Evolutionary conservation across 768 basidiomycete genomes (phyloP), one percentile per base, ranked within the genome.

Genomic region (Tulasnella sp.): DNA sequence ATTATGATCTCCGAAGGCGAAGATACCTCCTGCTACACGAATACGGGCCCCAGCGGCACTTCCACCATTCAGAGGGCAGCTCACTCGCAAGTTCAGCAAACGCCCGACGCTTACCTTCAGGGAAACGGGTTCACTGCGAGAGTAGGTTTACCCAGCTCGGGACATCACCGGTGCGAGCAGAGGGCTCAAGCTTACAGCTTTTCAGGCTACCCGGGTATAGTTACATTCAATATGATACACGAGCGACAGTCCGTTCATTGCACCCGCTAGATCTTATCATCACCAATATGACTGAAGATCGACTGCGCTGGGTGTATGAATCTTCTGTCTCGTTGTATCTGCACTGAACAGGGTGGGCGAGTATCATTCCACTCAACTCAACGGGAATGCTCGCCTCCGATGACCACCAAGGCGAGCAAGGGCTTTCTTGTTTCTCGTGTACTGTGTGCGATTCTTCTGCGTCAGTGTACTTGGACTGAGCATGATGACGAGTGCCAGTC

Each of bases 1-100:
- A 74, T 74, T 32, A 3, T 74, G n/a, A 26, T 74, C 26, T 46
- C n/a, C 44, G 42, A 44, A 26, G 73, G 51, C 44, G 73, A 74
- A 16, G 73, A 74, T 32, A 29, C n/a, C 44, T 29, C 61, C 29
- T 67, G 61, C 32, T 5, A 15, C 61, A 29, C 20, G 26, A 67
- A 32, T 67, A 3, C 32, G 10, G 26, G 61, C 16, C 18, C 73
- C 37, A 51, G 42, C 71, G 26, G 32, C 44, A 74, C 42, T 37
- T 42, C 40, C 73, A 4, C 20, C 37, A 44, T 42, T 51, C 73
- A 15, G 26, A 11, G 5, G 2, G 46, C 44, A 3, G 15, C 73
- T 5, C 6, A 74, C 20, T 40, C 51, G 15, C 73, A 7, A 18
- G 39, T 18, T 18, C 71, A 29, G 46, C 46, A 9, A 11, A 26